These are phyloP conservation scores for Arthrobotrys pseudoclavata DNA, from an alignment of 2,329 filamentous ascomycete species.

Conservation along the genomic window DNA sequence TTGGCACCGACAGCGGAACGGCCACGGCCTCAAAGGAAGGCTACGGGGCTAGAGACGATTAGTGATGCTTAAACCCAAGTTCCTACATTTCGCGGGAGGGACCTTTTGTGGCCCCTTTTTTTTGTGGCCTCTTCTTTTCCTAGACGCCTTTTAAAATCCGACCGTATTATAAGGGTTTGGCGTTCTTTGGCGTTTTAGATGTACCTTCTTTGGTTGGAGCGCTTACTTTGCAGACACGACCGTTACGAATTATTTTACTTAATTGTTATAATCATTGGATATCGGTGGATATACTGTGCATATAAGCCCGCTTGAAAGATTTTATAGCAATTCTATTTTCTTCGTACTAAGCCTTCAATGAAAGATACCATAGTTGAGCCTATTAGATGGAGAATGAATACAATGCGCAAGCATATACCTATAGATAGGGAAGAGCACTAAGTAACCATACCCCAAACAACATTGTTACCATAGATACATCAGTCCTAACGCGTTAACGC, in stretches of 20 bases:
- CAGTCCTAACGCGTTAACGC: too few species aligned
- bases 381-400: too few species aligned
- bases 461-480: too few species aligned
- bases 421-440: too few species aligned
- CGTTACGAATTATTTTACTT: constrained; percentile 1
- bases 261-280: neutral
- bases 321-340: too few species aligned
- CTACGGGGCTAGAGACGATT: constrained; percentile 14
- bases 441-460: too few species aligned
- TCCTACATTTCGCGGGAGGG: neutral
- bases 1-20: neutral
- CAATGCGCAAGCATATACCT: too few species aligned
- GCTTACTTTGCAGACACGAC: neutral
- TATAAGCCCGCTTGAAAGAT: too few species aligned
- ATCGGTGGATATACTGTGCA: neutral
- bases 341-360: too few species aligned
- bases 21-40: constrained; percentile 7
- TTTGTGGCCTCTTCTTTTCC: too few species aligned
- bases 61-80: neutral
- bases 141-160: neutral
- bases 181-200: constrained; percentile 14
- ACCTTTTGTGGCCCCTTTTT: neutral
- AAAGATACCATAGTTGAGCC: too few species aligned
- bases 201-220: neutral
- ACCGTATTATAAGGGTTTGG: constrained; percentile 3